phyloP scores from a whole-genome alignment of 257 asterid species.

The Jaltomata sinuosa region DNA sequence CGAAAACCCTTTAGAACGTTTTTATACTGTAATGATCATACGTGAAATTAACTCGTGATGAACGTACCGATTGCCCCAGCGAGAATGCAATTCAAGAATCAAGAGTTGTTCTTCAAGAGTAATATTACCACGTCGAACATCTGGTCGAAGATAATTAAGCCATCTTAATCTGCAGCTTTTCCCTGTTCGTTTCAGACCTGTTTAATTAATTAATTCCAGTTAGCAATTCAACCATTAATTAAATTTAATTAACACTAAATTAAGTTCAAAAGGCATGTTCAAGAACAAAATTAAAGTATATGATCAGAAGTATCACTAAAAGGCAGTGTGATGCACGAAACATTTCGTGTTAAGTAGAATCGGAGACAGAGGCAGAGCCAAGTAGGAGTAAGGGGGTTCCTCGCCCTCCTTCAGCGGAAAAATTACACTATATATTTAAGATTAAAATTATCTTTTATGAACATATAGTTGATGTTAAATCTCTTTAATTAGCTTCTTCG shows the following conservation, averaged over 20 bases:
- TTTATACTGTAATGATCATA: not conserved
- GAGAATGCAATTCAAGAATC: conserved; percentile 86
- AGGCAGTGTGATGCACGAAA: not conserved
- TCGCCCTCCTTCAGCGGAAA: no score
- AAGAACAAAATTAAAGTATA: not conserved
- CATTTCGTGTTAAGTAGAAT: not conserved
- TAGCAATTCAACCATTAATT: not conserved
- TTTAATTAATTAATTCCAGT: not conserved
- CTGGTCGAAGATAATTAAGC: conserved; percentile 79
- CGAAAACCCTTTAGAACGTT: no score
- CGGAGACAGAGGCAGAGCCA: no score
- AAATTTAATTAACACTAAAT: not conserved
- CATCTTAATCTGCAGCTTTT: conserved; percentile 79
- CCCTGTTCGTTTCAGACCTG: conserved; percentile 72
- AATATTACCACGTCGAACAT: conserved; percentile 87
- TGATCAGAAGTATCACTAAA: not conserved
- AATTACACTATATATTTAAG: no score
- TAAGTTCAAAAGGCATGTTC: not conserved
- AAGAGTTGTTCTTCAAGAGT: conserved; percentile 80
- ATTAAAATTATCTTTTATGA: no score
- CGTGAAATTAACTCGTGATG: not conserved
- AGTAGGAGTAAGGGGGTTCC: no score
- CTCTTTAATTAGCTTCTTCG: no score
- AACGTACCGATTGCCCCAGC: conserved; percentile 80
- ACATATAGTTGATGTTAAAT: no score